These are phyloP conservation scores for Eremothecium cymbalariae DNA, from an alignment of 1,139 yeast species.

Conservation along the genomic window DNA sequence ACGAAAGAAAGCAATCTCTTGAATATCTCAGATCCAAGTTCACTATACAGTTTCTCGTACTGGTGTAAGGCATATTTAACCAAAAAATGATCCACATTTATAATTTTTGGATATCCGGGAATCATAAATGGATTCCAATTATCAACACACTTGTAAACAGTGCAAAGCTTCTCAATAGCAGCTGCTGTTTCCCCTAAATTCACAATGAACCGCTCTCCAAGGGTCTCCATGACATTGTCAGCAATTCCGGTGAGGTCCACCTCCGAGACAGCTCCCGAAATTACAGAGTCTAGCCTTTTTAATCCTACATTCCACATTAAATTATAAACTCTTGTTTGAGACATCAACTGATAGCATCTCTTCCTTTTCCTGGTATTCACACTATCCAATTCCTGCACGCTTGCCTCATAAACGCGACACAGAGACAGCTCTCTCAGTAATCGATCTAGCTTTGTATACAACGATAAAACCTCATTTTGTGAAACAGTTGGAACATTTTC, in stretches of 20 bases:
- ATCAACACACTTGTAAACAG: neutral
- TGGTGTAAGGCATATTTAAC: constrained; percentile 1
- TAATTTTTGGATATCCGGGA: constrained; percentile 1
- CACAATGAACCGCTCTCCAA: constrained; percentile 1
- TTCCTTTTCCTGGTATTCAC: constrained; percentile 1
- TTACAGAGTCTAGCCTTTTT: neutral
- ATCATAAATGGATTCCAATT: constrained; percentile 3
- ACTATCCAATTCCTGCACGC: neutral
- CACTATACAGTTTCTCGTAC: constrained; percentile 1
- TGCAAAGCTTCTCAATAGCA: neutral
- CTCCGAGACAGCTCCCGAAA: too few relatives aligned
- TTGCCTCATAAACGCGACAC: neutral
- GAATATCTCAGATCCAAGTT: neutral
- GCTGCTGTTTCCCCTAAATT: neutral
- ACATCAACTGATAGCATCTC: neutral
- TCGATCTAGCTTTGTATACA: neutral
- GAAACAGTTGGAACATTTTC: neutral
- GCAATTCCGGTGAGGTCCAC: too few relatives aligned
- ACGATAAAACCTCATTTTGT: neutral
- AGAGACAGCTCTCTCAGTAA: neutral
- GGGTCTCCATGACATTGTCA: neutral
- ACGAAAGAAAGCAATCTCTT: neutral
- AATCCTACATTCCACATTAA: constrained; percentile 2
- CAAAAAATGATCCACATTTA: constrained; percentile 3
- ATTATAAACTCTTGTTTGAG: constrained; percentile 1